Base-by-base conservation (phyloP, 768 basidiomycete species). In the Boletales sp. region DNA sequence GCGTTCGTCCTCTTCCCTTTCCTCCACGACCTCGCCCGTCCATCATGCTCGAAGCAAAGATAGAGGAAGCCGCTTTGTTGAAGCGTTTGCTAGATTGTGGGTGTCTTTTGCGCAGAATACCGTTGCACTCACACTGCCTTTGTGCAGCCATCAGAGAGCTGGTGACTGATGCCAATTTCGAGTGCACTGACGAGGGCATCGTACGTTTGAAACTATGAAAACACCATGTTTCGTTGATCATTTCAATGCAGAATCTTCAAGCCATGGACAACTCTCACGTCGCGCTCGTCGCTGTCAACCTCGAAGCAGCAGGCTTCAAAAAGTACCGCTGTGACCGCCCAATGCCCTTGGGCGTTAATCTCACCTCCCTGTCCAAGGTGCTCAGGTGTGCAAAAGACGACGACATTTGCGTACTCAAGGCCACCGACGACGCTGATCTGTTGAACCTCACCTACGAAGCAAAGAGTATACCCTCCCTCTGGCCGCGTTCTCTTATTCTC, bases 201-300 rank as follows among this genome's bases (percentile, higher is more conserved):
- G 85, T 86, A 55, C 54, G 83, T 76, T 0, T 32, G 35, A 21
- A 5, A 14, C 40, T 14, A 25, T 31, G 9, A 9, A 28, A 15
- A 3, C 6, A 9, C 2, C 12, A 0, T 35, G 36, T 28, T 8
- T 14, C 5, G 8, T 35, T 63, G 18, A 56, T 18, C 35, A 1
- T 36, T 0, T 21, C 8, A 8, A 21, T n/a, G 5, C 44, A 85
- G 84, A 82, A 82, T 48, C 80, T 99, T 5, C 95, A 98, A 75
- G 96, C 95, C 4, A 99, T 98, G 95, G 96, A 98, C 75, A 98
- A 97, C 79, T 96, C 95, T 3, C 95, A 98, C 70, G 95, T 99
- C 62, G 96, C 95, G 1, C 88, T 98, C 57, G 95, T 99, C 36
- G 75, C 91, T 8, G 92, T 96, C 41, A 80, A 87, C 54, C 80